Evolutionary conservation across 306 rosid species (phyloP), one percentile per base, ranked within the genome.

Genomic region (Echinosophora koreensis): DNA sequence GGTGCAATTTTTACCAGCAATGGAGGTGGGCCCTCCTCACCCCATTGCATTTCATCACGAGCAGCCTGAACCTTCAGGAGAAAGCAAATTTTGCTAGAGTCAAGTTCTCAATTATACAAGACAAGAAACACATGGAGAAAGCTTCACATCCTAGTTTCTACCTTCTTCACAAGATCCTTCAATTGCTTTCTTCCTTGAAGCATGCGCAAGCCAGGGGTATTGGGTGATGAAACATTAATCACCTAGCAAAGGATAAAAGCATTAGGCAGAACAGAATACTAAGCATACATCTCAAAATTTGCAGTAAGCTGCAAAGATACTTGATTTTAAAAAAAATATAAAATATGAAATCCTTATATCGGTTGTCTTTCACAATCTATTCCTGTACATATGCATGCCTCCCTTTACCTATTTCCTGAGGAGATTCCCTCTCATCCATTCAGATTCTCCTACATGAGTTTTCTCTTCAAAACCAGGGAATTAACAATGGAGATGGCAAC

Each of bases 41-140:
- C 98, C 98, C 97, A 95, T 89, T 95, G 98, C 98, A 95, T 95
- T 82, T 95, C 98, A 83, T 95, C 96, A 65, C 98, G 92, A 74
- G 98, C 97, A 60, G 95, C 97, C 73, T 95, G 98, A 82, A 95
- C 89, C 98, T 95, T 70, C 66, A 87, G 13, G 55, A 77, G 55
- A 80, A 63, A 79, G 81, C 8, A 74, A 80, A 76, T 5, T 66
- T 70, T 57, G 47, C 60, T 22, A 39, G 70, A 82, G 82, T 79
- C 70, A 80, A 82, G 41, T 14, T 50, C 49, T 78, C 65, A 59
- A 78, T 69, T 55, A 65, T 42, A 66, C 79, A 84, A 52, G 39
- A 73, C 5, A 57, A 9, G 72, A 51, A 78, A 69, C 59, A 74
- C 37, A 70, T 52, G 50, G 38, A 70, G 71, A 69, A 71, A 71